Evolutionary conservation across 768 basidiomycete genomes (phyloP).

Genomic region (Termitomyces sp.): DNA sequence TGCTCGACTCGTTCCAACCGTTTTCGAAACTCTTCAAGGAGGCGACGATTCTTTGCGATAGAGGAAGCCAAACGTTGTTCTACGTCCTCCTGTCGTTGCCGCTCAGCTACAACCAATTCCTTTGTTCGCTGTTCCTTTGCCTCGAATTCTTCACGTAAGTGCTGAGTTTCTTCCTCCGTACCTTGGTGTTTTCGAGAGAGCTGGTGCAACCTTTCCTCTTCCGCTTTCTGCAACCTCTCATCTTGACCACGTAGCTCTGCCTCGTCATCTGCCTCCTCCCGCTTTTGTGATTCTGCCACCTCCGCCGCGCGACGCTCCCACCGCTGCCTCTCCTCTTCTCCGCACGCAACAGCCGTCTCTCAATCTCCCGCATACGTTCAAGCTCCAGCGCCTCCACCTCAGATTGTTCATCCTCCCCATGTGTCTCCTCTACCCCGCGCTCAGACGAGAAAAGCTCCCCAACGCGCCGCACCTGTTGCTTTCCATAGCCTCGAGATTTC

Average conservation of each 20-base stretch:
- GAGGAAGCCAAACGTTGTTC: constrained; percentile 10
- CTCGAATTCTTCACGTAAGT: background rate
- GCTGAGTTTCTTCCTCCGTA: background rate
- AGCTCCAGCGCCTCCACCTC: constrained; percentile 18
- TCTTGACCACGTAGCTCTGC: constrained; percentile 5
- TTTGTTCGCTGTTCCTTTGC: background rate
- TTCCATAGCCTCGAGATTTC: constrained; percentile 4
- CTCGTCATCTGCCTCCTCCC: background rate
- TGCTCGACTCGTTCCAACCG: constrained; percentile 13
- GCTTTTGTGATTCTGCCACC: background rate
- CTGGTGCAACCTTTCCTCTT: constrained; percentile 6
- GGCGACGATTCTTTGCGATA: constrained; percentile 5
- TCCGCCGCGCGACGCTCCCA: constrained; percentile 10
- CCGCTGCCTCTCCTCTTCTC: constrained; percentile 12
- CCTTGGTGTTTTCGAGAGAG: background rate
- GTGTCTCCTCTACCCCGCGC: background rate
- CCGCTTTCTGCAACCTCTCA: constrained; percentile 2
- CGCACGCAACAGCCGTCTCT: constrained; percentile 8
- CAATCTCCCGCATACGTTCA: constrained; percentile 20
- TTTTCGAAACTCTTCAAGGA: constrained; percentile 8
- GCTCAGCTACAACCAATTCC: background rate
- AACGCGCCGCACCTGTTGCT: constrained; percentile 3
- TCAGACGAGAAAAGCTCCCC: constrained; percentile 11
- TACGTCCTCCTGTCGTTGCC: background rate
- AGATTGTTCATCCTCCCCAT: constrained; percentile 19